These are phyloP conservation scores for Neostapfia colusana DNA, from an alignment of 176 grass and related monocot species.

Conservation along the genomic window DNA sequence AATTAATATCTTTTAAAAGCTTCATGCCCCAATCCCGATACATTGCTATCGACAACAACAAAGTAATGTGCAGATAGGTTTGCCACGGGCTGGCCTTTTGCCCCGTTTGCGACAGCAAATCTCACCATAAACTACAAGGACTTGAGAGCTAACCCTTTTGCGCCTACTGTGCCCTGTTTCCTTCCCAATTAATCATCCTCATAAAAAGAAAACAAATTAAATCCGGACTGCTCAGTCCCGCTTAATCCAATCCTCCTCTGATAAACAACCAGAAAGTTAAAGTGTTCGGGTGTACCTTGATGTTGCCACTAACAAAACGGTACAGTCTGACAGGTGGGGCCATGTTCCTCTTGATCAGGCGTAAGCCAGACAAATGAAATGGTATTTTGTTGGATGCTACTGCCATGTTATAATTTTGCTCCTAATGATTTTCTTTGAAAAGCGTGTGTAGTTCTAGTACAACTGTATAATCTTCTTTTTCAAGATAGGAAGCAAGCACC, in stretches of 20 bases:
- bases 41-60: conserved; percentile 22
- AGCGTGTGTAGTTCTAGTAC: neutral
- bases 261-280: too few species aligned
- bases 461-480: neutral
- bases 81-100: conserved; percentile 42
- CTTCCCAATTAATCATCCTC: conserved; percentile 35
- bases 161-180: conserved; percentile 34
- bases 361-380: conserved; percentile 9
- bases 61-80: conserved; percentile 38
- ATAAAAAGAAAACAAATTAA: conserved; percentile 30
- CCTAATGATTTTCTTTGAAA: neutral
- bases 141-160: conserved; percentile 45
- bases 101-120: conserved; percentile 25
- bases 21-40: neutral
- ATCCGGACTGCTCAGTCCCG: conserved; percentile 2
- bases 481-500: neutral
- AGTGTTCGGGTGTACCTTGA: conserved; percentile 20
- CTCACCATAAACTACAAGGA: conserved; percentile 54
- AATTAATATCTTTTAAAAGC: conserved; percentile 5
- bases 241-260: conserved; percentile 16
- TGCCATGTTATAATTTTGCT: too few species aligned
- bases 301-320: neutral
- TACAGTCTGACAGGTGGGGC: conserved; percentile 6
- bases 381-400: neutral
- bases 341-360: neutral